Conservation (phyloP, 768 basidiomycete species). For the Leucosporidium scottii region DNA sequence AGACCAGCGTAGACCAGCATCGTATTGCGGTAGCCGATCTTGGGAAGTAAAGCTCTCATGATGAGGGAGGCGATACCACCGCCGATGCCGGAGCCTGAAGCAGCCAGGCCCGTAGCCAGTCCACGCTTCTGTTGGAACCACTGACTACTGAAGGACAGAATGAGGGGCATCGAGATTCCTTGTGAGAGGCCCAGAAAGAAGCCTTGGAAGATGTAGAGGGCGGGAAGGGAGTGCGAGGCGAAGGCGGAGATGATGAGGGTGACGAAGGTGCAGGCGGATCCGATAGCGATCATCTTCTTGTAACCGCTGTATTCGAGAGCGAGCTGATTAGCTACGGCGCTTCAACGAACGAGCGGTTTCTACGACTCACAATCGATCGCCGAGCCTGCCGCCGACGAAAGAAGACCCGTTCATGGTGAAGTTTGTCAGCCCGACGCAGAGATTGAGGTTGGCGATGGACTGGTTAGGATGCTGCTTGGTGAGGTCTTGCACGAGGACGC, state of each 20-base stretch:
- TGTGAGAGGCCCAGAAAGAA: constrained; percentile 6
- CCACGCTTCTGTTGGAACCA: constrained; percentile 39
- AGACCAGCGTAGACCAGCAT: constrained; percentile 26
- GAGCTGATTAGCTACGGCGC: too few relatives aligned
- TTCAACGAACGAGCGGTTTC: not conserved
- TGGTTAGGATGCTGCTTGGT: too few relatives aligned
- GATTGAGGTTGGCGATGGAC: too few relatives aligned
- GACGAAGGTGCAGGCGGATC: not conserved
- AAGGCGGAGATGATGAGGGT: constrained; percentile 5
- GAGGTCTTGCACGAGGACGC: too few relatives aligned
- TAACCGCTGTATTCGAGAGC: too few relatives aligned
- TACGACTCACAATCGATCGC: not conserved
- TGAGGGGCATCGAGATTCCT: not conserved
- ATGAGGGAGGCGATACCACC: constrained; percentile 35
- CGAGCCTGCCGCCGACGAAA: not conserved
- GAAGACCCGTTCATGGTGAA: not conserved
- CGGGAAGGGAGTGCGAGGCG: constrained; percentile 14
- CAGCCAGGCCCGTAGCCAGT: constrained; percentile 36
- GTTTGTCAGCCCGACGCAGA: not conserved
- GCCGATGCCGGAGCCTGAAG: constrained; percentile 36
- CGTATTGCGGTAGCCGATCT: constrained; percentile 36
- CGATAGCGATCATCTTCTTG: not conserved
- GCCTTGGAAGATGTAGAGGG: constrained; percentile 26
- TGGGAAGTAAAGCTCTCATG: constrained; percentile 32
- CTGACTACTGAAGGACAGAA: not conserved